phyloP scores from a whole-genome alignment of 345 rosid genomes.

The Nephelium lappaceum region DNA sequence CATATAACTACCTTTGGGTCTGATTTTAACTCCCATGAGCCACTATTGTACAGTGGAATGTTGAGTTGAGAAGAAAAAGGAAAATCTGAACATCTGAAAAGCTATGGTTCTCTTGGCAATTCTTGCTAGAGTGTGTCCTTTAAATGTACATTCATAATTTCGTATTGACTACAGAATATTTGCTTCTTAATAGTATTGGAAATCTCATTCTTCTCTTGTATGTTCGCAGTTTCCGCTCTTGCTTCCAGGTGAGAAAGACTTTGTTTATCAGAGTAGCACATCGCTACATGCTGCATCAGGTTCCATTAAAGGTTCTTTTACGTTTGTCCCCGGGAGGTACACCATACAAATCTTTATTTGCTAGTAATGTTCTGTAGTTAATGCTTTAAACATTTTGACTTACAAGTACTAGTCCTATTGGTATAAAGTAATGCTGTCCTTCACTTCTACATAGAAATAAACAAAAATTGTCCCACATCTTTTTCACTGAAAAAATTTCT shows the following conservation, averaged over 20 bases:
- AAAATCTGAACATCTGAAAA: not conserved
- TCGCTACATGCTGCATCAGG: slow-evolving; percentile 43
- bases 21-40: no score
- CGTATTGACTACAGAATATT: not conserved
- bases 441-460: not conserved
- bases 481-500: not conserved
- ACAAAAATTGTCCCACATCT: not conserved
- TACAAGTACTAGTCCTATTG: not conserved
- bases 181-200: not conserved
- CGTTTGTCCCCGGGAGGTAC: slow-evolving; percentile 92
- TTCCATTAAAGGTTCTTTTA: slow-evolving; percentile 74
- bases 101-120: not conserved
- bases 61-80: not conserved
- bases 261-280: slow-evolving; percentile 69
- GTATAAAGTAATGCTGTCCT: not conserved
- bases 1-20: no score
- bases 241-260: slow-evolving; percentile 65
- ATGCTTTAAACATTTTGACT: not conserved
- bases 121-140: not conserved
- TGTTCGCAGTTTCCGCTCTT: slow-evolving; percentile 66
- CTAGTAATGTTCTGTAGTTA: slow-evolving; percentile 1
- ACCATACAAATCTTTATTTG: not conserved
- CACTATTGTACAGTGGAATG: no score
- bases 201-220: slow-evolving; percentile 17
- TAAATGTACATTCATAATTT: not conserved